Base-by-base conservation (phyloP, 2,329 filamentous ascomycete species). In the Drechslerella coelobrocha region DNA sequence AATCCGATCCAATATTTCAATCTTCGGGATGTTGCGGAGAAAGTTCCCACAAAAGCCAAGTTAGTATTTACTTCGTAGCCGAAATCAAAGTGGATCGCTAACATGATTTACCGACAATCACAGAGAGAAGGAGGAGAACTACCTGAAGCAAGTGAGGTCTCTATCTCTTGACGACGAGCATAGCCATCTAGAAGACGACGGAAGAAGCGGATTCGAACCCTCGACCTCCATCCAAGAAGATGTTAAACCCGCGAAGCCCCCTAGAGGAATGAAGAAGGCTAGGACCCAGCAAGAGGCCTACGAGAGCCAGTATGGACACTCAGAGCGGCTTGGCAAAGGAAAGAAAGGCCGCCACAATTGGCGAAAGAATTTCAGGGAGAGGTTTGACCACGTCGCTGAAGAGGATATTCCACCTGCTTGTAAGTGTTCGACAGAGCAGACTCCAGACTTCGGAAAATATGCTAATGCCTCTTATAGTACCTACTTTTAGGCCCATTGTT, bases 11-110 rank as follows among this genome's bases (percentile, higher is more conserved):
- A 26, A 1, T 56, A 54, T 14, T 71, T 37, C 45, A 4, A 19
- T 6, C 37, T 71, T 24, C 45, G 59, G n/a, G 66, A 71, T 60
- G 66, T 71, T 8, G 66, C 66, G 4, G 66, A 71, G 29, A 59
- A 59, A 14, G 50, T 59, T 12, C 66, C 66, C 9, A 71, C 66
- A 1, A 71, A 71, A 26, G 48, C 61, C 17, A 48, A 41, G 66
- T 71, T 43, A 29, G 61, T 41, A 37, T 39, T 61, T 14, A 26
- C 29, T 12, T 43, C 10, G 17, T 27, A 48, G 7, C 5, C 4
- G 3, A 26, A 31, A 59, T 31, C n/a, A 39, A 31, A 2, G 7
- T 26, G 9, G 10, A 19, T 8, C 14, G 24, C 19, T 41, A 24
- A 43, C 9, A 41, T 17, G 17, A 4, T 54, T 9, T 2, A 12